Percentiles rank a stretch among this genome's conserved stretches.
Evolutionary conservation across 2,329 filamentous ascomycete species (phyloP).

Genomic region (Scedosporium boydii): DNA sequence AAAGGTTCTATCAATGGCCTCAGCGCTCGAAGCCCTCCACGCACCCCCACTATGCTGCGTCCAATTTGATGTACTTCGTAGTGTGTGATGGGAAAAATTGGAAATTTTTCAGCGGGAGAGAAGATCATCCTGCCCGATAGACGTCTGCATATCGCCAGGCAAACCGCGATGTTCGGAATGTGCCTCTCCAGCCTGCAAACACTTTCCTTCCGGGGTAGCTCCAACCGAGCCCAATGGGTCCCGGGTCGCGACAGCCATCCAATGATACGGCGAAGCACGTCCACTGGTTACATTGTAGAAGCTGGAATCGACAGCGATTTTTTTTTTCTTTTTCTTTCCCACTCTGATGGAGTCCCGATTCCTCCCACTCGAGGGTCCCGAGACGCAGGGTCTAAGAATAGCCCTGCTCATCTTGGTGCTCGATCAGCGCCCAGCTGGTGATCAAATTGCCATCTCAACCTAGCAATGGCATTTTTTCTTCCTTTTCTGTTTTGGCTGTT

Average conservation of each 20-base stretch:
- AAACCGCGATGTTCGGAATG: background rate
- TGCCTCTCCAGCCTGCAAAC: background rate
- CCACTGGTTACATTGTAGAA: no score
- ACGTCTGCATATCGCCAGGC: background rate
- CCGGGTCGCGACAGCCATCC: background rate
- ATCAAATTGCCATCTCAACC: background rate
- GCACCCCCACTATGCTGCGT: background rate
- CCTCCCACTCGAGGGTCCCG: background rate
- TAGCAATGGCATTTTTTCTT: background rate
- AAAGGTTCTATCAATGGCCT: background rate
- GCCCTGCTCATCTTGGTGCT: background rate
- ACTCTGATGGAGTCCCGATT: background rate
- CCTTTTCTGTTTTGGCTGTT: no score
- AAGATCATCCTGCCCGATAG: background rate
- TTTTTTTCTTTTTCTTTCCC: no score
- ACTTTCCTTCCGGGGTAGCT: constrained; percentile 2
- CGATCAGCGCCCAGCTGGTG: background rate
- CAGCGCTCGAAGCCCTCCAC: background rate
- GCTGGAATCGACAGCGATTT: no score
- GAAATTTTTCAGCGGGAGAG: background rate
- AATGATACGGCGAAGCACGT: background rate
- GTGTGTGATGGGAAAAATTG: background rate
- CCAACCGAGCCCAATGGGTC: background rate
- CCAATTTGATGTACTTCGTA: background rate
- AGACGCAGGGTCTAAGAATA: background rate